phyloP scores from a whole-genome alignment of 148 eudicot species.

The Linanthus parryae region DNA sequence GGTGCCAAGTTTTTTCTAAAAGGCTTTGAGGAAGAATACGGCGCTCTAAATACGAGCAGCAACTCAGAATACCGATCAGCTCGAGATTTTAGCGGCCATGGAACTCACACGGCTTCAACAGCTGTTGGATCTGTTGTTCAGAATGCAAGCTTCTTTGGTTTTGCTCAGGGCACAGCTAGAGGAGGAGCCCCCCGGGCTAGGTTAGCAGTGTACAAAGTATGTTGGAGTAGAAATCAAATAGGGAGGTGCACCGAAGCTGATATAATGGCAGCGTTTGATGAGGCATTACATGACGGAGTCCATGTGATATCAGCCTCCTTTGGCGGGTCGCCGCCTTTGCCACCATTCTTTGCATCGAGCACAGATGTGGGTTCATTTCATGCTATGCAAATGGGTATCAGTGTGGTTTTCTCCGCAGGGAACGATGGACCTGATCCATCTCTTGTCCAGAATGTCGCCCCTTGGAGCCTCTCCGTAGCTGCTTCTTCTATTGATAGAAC shows the following conservation, averaged over 20 bases:
- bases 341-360: conserved; percentile 13
- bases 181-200: conserved; percentile 51
- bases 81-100: conserved; percentile 35
- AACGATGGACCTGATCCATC: conserved; percentile 35
- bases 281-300: conserved; percentile 39
- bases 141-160: conserved; percentile 24
- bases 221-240: conserved; percentile 22
- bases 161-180: conserved; percentile 34
- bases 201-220: conserved; percentile 41
- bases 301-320: conserved; percentile 36
- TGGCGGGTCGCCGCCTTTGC: conserved; percentile 22
- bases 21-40: conserved; percentile 25
- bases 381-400: conserved; percentile 36
- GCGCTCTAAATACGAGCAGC: conserved; percentile 11
- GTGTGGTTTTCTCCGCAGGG: conserved; percentile 43
- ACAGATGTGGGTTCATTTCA: conserved; percentile 44
- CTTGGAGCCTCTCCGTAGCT: conserved; percentile 42
- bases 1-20: conserved; percentile 33
- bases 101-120: conserved; percentile 49
- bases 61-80: conserved; percentile 29
- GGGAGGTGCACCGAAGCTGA: conserved; percentile 32
- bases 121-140: conserved; percentile 32
- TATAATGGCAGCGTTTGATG: conserved; percentile 39
- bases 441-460: conserved; percentile 37
- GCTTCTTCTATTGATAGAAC: conserved; percentile 39